A percentile compares a stretch with the other conserved stretches of the same genome.
Evolutionary conservation across 1,284 basidiomycete species (phyloP).

Genomic region (Boletus semigastroideus): DNA sequence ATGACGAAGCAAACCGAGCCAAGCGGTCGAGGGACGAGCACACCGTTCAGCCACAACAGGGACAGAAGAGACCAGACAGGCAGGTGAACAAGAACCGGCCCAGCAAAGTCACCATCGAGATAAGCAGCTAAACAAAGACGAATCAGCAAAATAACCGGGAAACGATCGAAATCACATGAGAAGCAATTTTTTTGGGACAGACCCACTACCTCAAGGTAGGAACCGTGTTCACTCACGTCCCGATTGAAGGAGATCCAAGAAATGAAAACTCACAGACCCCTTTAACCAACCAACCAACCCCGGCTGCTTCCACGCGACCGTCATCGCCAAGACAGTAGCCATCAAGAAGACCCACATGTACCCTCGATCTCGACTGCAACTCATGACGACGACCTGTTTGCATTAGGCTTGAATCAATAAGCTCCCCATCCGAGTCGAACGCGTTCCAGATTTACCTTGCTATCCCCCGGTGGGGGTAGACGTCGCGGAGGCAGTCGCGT

Average conservation of each 20-base stretch:
- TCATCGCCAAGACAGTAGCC: slow-evolving; percentile 4
- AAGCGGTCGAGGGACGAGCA: too few relatives aligned
- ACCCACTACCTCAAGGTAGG: too few relatives aligned
- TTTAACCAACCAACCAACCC: slow-evolving; percentile 3
- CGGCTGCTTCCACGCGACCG: slow-evolving; percentile 1
- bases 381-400: slow-evolving; percentile 4
- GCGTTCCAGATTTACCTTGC: slow-evolving; percentile 10
- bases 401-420: slow-evolving; percentile 15
- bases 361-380: neutral
- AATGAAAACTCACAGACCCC: neutral
- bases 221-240: too few relatives aligned
- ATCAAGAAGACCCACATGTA: slow-evolving; percentile 6
- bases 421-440: neutral
- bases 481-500: slow-evolving; percentile 25
- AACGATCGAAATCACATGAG: too few relatives aligned
- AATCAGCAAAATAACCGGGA: too few relatives aligned
- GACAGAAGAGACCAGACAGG: too few relatives aligned
- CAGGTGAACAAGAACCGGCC: too few relatives aligned
- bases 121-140: too few relatives aligned
- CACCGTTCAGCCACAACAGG: too few relatives aligned
- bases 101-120: too few relatives aligned
- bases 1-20: too few relatives aligned
- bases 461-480: slow-evolving; percentile 7
- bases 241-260: neutral
- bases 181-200: too few relatives aligned